Evolutionary conservation across 306 rosid genomes (phyloP), one percentile per base, ranked within the genome.

Genomic region (Mimosa pudica): DNA sequence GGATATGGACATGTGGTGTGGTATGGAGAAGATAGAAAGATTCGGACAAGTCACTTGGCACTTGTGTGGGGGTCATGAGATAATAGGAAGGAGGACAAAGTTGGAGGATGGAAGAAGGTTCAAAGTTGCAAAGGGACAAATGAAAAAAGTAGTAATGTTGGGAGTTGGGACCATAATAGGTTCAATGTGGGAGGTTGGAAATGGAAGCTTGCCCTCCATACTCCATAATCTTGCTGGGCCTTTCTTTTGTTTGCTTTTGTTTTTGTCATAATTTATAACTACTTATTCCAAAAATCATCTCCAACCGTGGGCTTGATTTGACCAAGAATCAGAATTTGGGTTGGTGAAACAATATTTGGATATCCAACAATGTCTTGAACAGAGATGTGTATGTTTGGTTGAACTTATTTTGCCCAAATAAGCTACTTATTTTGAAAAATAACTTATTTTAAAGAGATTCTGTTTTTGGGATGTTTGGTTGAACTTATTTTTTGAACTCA

Each of bases 1-100:
- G 5, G 3, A 38, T 38, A 38, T 38, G 42, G 42, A 38, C 42
- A 38, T 38, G 5, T 38, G 42, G 42, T 42, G 13, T 68, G 47
- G 48, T 10, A 1, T 9, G 44, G 52, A 4, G 30, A 41, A 3
- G 74, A 46, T 70, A 45, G 24, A 46, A 70, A 20, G 74, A 70
- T 70, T 45, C 74, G n/a, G 74, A 81, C 49, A 70, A 58, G 82
- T 82, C 81, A 83, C 76, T 77, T 69, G 69, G 78, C 89, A 86
- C 81, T 45, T 24, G 10, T 52, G 60, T 16, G 60, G 60, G 8
- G 6, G 5, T 57, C 32, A 4, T 57, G 32, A 9, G 16, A 33
- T 0, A 51, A 14, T 1, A 51, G 14, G 2, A 51, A 51, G 57
- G 57, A 16, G 51, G 72, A 68, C 72, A n/a, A 18, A 44, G 5